Evolutionary conservation across 495 filamentous ascomycete genomes (phyloP).

Genomic region (Penicillium parvum): DNA sequence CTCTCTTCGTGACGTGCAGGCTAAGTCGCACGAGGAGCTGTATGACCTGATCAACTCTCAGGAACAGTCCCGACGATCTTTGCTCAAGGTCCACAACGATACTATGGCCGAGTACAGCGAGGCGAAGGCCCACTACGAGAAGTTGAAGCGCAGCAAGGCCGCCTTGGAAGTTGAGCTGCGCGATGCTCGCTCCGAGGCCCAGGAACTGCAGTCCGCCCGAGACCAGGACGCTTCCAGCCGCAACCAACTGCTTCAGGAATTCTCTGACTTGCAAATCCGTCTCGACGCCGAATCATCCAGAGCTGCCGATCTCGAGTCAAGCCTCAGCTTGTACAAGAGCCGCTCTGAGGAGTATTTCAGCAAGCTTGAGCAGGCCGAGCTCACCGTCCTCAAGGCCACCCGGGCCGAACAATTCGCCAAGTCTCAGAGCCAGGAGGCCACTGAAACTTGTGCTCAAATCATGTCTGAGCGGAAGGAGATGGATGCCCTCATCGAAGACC

Average conservation of each 20-base stretch:
- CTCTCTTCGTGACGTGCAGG: constrained; percentile 85
- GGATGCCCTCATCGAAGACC: constrained; percentile 82
- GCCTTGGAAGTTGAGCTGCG: constrained; percentile 84
- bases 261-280: constrained; percentile 88
- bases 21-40: constrained; percentile 90
- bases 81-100: constrained; percentile 81
- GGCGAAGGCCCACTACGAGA: constrained; percentile 80
- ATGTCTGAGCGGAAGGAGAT: constrained; percentile 91
- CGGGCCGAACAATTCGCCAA: constrained; percentile 93
- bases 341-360: constrained; percentile 95
- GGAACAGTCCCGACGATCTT: constrained; percentile 76
- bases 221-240: constrained; percentile 84
- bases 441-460: constrained; percentile 83
- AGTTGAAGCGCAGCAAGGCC: constrained; percentile 72
- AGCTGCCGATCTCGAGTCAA: constrained; percentile 76
- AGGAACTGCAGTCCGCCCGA: constrained; percentile 67
- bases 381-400: constrained; percentile 86
- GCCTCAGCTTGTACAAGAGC: constrained; percentile 83
- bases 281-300: constrained; percentile 86
- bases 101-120: constrained; percentile 80
- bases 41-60: constrained; percentile 92
- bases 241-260: constrained; percentile 85
- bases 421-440: constrained; percentile 79
- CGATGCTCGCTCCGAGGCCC: constrained; percentile 76
- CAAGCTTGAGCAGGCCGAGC: constrained; percentile 96